Conservation (phyloP, 441 rosid genomes). For the Kokia cookei region DNA sequence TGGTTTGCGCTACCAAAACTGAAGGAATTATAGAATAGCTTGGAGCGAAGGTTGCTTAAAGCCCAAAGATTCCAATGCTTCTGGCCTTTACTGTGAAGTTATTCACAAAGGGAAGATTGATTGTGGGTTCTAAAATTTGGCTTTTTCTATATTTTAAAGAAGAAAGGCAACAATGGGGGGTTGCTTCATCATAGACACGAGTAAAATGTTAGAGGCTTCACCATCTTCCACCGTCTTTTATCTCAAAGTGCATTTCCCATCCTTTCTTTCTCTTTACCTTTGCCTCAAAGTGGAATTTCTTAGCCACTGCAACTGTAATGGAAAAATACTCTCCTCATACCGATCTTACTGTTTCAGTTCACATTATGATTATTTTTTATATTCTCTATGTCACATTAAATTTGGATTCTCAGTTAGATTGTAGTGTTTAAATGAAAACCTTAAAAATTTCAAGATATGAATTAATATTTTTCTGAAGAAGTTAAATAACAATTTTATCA, state of each 20-base stretch:
- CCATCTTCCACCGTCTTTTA: background rate
- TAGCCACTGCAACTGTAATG: background rate
- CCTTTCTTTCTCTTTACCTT: background rate
- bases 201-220: background rate
- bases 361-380: background rate
- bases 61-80: conserved; percentile 62
- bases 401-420: no score
- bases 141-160: background rate
- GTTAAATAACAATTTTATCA: no score
- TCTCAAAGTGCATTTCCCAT: conserved; percentile 10
- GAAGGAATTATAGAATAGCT: conserved; percentile 59
- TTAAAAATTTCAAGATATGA: no score
- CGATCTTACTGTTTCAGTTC: background rate
- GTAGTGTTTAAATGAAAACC: no score
- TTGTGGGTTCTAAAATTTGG: conserved; percentile 7
- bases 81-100: conserved; percentile 32
- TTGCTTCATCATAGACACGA: background rate
- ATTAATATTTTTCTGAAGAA: no score
- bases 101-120: conserved; percentile 7
- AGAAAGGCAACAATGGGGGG: background rate
- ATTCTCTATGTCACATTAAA: no score
- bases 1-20: background rate
- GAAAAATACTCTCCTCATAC: no score
- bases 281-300: background rate
- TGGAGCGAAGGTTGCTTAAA: conserved; percentile 89